These are phyloP conservation scores for Fraxinus platypoda DNA, from an alignment of 305 asterid genomes.

Conservation along the genomic window DNA sequence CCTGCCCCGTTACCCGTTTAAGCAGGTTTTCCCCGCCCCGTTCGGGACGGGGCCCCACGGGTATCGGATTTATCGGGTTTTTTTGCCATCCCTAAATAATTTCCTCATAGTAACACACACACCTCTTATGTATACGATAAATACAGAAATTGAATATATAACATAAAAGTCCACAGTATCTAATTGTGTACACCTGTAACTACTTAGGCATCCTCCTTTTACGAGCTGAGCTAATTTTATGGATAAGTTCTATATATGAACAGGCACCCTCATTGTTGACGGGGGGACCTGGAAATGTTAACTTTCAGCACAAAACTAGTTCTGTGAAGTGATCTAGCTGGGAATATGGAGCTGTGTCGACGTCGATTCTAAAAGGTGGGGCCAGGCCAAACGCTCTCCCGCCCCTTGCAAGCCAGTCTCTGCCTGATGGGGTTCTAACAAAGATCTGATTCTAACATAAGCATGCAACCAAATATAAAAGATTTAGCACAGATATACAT, in stretches of 20 bases:
- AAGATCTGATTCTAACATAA: neutral
- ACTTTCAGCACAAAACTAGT: neutral
- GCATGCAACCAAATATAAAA: conserved; percentile 4
- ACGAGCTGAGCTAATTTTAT: neutral
- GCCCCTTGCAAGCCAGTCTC: neutral
- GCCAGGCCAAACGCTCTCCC: neutral
- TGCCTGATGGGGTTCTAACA: neutral
- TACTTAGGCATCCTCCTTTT: neutral
- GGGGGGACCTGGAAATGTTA: neutral
- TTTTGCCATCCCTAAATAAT: too few species aligned
- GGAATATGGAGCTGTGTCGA: neutral
- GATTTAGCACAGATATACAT: neutral
- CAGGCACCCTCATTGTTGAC: neutral
- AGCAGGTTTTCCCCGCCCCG: too few species aligned
- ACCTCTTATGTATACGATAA: neutral
- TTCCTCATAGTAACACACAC: neutral
- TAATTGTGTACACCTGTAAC: neutral
- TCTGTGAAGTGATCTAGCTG: neutral
- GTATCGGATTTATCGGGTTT: too few species aligned
- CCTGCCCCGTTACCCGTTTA: too few species aligned
- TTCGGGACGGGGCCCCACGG: too few species aligned
- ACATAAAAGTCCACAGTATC: neutral
- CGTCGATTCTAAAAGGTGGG: neutral
- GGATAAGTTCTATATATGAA: neutral
- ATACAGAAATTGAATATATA: neutral